These are phyloP conservation scores for Penicillium robsamsonii DNA, from an alignment of 495 filamentous ascomycete genomes.

Conservation along the genomic window DNA sequence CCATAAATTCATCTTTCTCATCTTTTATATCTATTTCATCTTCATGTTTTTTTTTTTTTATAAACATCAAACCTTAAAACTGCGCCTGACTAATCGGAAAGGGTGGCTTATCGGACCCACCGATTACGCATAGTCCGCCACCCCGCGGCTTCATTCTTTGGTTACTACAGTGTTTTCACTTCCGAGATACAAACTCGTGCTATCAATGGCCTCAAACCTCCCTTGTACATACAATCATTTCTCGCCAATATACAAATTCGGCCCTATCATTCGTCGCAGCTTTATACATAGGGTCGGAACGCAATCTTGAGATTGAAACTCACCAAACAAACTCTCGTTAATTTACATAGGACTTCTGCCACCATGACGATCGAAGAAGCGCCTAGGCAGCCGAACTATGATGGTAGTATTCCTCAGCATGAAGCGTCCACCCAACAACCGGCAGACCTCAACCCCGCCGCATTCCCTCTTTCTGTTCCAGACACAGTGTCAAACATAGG, in stretches of 20 bases:
- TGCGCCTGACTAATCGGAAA: background rate
- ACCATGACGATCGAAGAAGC: constrained; percentile 24
- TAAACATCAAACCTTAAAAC: background rate
- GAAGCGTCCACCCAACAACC: constrained; percentile 1
- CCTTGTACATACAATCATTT: background rate
- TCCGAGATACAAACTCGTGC: background rate
- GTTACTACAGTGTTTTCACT: background rate
- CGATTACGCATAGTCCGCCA: constrained; percentile 2
- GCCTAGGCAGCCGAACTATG: background rate
- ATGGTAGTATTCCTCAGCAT: background rate
- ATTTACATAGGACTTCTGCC: constrained; percentile 4
- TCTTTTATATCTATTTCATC: background rate
- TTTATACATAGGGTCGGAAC: constrained; percentile 16
- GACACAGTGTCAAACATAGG: constrained; percentile 11
- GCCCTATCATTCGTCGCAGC: background rate
- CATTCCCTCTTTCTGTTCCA: constrained; percentile 12
- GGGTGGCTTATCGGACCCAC: background rate
- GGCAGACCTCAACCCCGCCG: constrained; percentile 15
- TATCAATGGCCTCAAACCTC: constrained; percentile 2
- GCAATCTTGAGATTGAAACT: constrained; percentile 5
- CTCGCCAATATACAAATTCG: background rate
- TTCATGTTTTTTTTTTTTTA: too few relatives aligned
- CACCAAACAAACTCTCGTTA: constrained; percentile 1
- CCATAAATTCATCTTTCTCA: constrained; percentile 9
- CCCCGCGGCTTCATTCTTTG: background rate